Evolutionary conservation across 495 filamentous ascomycete species (phyloP), one percentile per base, ranked within the genome.

Genomic region (Apodospora peruviana): DNA sequence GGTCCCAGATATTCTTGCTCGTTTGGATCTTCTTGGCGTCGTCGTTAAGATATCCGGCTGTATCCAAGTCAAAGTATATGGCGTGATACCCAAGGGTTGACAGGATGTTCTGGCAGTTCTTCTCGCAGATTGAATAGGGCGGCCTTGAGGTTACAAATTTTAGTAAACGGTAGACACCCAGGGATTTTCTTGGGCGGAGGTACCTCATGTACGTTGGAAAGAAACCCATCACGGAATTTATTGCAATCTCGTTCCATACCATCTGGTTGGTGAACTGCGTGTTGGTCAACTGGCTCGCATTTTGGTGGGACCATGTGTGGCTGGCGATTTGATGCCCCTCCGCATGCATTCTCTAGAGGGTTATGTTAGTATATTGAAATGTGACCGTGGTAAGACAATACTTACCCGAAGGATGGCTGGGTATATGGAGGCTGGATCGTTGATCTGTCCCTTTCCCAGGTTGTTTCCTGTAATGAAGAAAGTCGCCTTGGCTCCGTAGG

Each of bases 301-400:
- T 89, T 76, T 68, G 83, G 56, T 95, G 89, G 34, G 84, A 87
- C 88, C 87, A 95, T 1, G 86, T 93, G 55, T 95, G 89, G 55
- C 82, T 86, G 23, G 84, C 88, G 45, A 95, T 72, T 61, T 93
- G 89, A 59, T 95, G 89, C n/a, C 88, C 87, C 51, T 72, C 51
- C 73, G 64, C 84, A 84, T 88, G 51, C 86, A 83, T 69, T 79
- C 56, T 53, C 57, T 64, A 21, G 3, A 48, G 21, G 16, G 58
- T 73, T 41, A 70, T 43, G 1, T 40, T 8, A 22, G 39, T 23
- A 3, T 40, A 48, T 40, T 32, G 18, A 53, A 19, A 25, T 25
- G n/a, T 32, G 17, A 17, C 20, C 18, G 0, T 32, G 21, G 18
- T 17, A 1, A 2, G 25, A 5, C 16, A 25, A 39, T 41, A 42